Base-by-base conservation (phyloP, 208 protist genomes). In the Herpetomonas tarakana region DNA sequence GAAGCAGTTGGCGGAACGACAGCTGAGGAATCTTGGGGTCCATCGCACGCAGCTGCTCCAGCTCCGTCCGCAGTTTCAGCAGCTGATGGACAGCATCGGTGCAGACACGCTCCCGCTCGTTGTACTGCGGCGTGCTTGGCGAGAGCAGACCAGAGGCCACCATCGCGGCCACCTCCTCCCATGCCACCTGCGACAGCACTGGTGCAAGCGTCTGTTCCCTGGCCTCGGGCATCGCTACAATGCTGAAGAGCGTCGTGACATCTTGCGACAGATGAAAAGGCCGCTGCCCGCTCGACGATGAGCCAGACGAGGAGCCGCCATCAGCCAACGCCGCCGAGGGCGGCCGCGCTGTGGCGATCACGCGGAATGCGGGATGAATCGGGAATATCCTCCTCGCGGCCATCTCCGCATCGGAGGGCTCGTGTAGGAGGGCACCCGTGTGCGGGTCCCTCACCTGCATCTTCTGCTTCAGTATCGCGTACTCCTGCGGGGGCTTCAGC, bases 351-450 rank as follows among this genome's bases (percentile, higher is more conserved):
- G 89, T 87, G 4, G 90, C 91, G 22, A 98, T 62, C 1, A 97
- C 81, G 57, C 94, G 84, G 51, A 98, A 97, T 29, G 88, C 76
- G 18, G 91, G 88, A 67, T 98, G 96, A 16, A 98, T 78, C 0
- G 75, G 80, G 49, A 81, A 80, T 22, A 97, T 86, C 16, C 59
- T 70, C 38, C 60, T 62, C 35, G 57, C 65, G 16, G 53, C 56
- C 84, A 91, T 91, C 19, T 77, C 80, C 3, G 58, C 70, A 47
- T 85, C 71, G 9, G 68, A 79, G 0, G 56, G 68, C 38, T 29
- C 54, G 52, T 50, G 64, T 28, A 60, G 4, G n/a, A 66, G 45
- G 6, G 2, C 45, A 11, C 62, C 67, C 21, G 57, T 68, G 18
- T 21, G 21, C 21, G 46, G 41, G 39, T 78, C 68, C 25, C 35